Base-by-base conservation (phyloP, 1,139 yeast genomes). In the Diutina rugosa region DNA sequence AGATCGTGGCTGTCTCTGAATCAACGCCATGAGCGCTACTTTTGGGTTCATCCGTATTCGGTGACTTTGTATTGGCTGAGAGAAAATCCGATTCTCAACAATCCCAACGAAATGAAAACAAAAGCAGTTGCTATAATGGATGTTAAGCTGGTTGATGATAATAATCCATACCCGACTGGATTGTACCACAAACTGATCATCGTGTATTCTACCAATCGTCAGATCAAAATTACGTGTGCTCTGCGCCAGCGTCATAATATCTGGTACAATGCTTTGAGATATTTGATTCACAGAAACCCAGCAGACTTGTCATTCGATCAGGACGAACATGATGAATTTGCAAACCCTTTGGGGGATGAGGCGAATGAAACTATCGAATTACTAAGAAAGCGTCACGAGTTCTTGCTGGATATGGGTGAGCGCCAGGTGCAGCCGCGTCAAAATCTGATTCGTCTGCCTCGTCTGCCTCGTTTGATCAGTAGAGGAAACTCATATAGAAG, bases 21-120 rank as follows among this genome's bases (percentile, higher is more conserved):
- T 58, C 81, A 80, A 56, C 80, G 98, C 59, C 99, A 93, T 66
- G 95, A 87, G 66, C 79, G 98, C 61, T 93, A 84, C 70, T 93
- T 93, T 78, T 93, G 98, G 98, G 84, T 93, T 51, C 96, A 93
- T 70, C 99, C 99, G 8, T 91, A 90, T 68, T 86, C 95, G 4
- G 73, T 90, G 72, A 89, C 97, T 0, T 76, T 93, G 57, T 90
- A 90, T 69, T 93, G 99, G 99, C 85, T 93, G 9, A 79, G 81
- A 16, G 79, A 82, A 10, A 89, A 88, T 65, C 98, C 98, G 2
- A 87, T 87, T 0, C 70, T 86, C 59, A 82, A 85, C 7, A 84
- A 84, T 62, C 87, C 90, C 14, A 73, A 84, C 0, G 77, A 78
- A 7, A 80, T 80, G 55, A 84, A 79, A 64, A 84, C 91, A 6